Conservation (phyloP, 495 filamentous ascomycete species). For the Hypoxylon fragiforme region DNA sequence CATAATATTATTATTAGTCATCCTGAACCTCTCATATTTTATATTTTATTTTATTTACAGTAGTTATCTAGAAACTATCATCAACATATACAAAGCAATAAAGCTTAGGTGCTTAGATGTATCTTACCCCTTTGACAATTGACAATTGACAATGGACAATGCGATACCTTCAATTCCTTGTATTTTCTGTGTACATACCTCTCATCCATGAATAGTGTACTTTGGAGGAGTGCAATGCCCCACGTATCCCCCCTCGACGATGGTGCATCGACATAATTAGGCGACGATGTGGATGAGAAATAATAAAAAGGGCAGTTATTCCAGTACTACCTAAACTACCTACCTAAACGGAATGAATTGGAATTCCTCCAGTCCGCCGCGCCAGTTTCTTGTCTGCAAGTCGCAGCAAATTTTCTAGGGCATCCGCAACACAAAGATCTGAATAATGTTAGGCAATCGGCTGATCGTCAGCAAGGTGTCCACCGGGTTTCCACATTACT, state of each 20-base stretch:
- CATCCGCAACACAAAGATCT: slow-evolving; percentile 32
- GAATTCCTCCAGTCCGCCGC: slow-evolving; percentile 15
- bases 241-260: neutral
- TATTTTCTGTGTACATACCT: slow-evolving; percentile 1
- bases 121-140: no score
- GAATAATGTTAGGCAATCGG: slow-evolving; percentile 31
- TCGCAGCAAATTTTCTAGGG: slow-evolving; percentile 20
- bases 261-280: slow-evolving; percentile 7
- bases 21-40: no score
- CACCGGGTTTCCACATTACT: slow-evolving; percentile 12
- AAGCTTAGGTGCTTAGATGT: no score
- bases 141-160: no score
- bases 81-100: no score
- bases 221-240: neutral
- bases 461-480: slow-evolving; percentile 14
- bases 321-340: slow-evolving; percentile 27
- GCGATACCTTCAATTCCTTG: no score
- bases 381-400: slow-evolving; percentile 19
- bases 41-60: no score
- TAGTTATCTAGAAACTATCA: no score
- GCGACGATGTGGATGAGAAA: slow-evolving; percentile 20
- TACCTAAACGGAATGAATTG: slow-evolving; percentile 17
- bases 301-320: slow-evolving; percentile 2
- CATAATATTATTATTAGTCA: no score
- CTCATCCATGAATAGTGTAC: neutral